Percentiles rank a stretch among this genome's conserved stretches.
phyloP scores from a whole-genome alignment of 2,329 filamentous ascomycete genomes.

The Sporothrix mexicana region DNA sequence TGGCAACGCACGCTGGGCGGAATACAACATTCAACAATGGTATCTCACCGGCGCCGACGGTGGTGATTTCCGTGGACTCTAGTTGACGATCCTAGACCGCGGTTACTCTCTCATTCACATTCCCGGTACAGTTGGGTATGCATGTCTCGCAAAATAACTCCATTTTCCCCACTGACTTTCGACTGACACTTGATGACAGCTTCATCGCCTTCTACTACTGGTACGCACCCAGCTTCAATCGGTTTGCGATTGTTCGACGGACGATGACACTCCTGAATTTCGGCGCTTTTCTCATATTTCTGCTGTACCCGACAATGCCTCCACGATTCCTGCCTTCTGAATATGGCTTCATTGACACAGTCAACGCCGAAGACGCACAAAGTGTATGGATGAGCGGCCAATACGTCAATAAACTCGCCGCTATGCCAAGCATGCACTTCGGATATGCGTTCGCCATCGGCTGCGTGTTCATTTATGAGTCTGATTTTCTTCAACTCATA shows the following conservation, averaged over 20 bases:
- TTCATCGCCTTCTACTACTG: constrained; percentile 70
- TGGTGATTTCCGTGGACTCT: constrained; percentile 44
- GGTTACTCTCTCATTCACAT: constrained; percentile 58
- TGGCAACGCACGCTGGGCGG: constrained; percentile 48
- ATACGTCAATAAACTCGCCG: constrained; percentile 63
- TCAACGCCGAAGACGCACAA: constrained; percentile 57
- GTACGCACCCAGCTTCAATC: constrained; percentile 52
- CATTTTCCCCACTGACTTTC: neutral
- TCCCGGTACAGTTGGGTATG: constrained; percentile 55
- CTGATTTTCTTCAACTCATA: constrained; percentile 51
- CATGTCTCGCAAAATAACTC: neutral
- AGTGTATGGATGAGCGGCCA: constrained; percentile 61
- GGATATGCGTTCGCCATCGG: constrained; percentile 62
- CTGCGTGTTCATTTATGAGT: constrained; percentile 59
- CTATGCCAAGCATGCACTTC: constrained; percentile 64
- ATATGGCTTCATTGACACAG: constrained; percentile 59
- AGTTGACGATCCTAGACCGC: constrained; percentile 55
- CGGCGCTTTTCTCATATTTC: constrained; percentile 65
- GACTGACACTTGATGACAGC: constrained; percentile 43
- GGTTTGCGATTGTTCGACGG: constrained; percentile 48
- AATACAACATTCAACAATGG: constrained; percentile 53
- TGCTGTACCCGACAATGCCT: constrained; percentile 69
- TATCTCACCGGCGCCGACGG: constrained; percentile 50
- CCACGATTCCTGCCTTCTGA: constrained; percentile 60
- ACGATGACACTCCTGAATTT: constrained; percentile 65